phyloP scores from a whole-genome alignment of 371 early-diverging fungal species.

The Conidiobolus incongruus region DNA sequence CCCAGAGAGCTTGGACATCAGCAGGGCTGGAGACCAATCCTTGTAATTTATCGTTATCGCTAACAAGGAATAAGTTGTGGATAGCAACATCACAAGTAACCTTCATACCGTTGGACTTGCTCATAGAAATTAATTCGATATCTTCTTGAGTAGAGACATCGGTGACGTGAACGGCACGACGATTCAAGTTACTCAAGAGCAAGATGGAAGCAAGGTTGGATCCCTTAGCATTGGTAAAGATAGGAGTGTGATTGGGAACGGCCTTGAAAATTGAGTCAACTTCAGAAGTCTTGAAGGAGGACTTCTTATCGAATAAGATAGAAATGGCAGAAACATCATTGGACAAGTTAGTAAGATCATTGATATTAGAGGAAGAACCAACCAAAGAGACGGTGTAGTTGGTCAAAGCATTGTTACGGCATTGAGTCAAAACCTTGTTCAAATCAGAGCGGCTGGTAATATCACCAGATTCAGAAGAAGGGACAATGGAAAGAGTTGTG shows the following conservation, averaged over 20 bases:
- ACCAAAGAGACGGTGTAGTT: conserved; percentile 57
- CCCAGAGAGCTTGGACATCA: conserved; percentile 55
- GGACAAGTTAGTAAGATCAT: conserved; percentile 8
- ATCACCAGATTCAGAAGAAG: neutral
- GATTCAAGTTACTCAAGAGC: conserved; percentile 58
- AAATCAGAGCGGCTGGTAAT: neutral
- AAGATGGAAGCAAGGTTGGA: conserved; percentile 73
- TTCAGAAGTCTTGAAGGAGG: conserved; percentile 32
- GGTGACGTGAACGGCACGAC: conserved; percentile 67
- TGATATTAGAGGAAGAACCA: conserved; percentile 35
- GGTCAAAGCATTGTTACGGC: conserved; percentile 27
- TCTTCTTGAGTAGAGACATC: conserved; percentile 55
- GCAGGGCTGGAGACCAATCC: conserved; percentile 19
- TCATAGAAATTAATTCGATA: conserved; percentile 55
- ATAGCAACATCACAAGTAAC: conserved; percentile 83
- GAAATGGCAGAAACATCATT: conserved; percentile 29
- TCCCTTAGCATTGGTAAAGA: conserved; percentile 65
- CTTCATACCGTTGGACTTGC: conserved; percentile 69
- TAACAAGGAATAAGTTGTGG: conserved; percentile 41
- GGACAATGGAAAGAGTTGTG: conserved; percentile 36
- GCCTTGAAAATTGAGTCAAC: conserved; percentile 32
- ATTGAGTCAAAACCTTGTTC: conserved; percentile 9
- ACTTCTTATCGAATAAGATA: conserved; percentile 27
- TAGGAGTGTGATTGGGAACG: neutral
- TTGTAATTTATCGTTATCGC: conserved; percentile 15